Conservation (phyloP, 805 yeast genomes). For the Hanseniaspora hatyaiensis region DNA sequence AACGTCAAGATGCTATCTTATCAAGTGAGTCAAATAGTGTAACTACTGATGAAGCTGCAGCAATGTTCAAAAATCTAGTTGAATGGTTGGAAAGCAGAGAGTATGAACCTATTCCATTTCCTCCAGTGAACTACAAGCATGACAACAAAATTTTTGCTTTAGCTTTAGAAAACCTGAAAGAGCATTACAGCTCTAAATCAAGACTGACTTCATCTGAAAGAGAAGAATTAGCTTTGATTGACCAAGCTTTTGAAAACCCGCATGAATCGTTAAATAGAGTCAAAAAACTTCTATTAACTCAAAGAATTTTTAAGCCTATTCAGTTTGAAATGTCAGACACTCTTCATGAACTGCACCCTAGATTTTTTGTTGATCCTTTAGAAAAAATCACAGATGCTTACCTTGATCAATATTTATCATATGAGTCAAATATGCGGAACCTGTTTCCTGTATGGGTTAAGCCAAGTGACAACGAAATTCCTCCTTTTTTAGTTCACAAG, state of each 20-base stretch:
- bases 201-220: constrained; percentile 76
- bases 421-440: constrained; percentile 77
- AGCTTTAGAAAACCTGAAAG: constrained; percentile 82
- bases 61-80: constrained; percentile 75
- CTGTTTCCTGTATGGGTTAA: constrained; percentile 93
- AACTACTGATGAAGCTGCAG: constrained; percentile 76
- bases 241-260: constrained; percentile 94
- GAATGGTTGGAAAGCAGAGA: constrained; percentile 79
- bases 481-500: constrained; percentile 81
- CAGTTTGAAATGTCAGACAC: constrained; percentile 84
- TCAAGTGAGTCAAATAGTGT: constrained; percentile 73
- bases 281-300: constrained; percentile 71
- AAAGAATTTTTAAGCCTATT: constrained; percentile 84
- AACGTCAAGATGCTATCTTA: constrained; percentile 65
- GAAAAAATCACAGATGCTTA: constrained; percentile 96
- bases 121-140: constrained; percentile 81
- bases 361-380: constrained; percentile 76
- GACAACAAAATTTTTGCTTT: constrained; percentile 82
- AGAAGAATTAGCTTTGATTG: constrained; percentile 85
- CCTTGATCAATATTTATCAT: constrained; percentile 90
- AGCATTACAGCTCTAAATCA: constrained; percentile 60
- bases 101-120: constrained; percentile 84
- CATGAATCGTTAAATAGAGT: constrained; percentile 80
- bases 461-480: constrained; percentile 87
- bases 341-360: constrained; percentile 72